Evolutionary conservation across 2,329 filamentous ascomycete species (phyloP).

Genomic region (Calonectria pteridis): DNA sequence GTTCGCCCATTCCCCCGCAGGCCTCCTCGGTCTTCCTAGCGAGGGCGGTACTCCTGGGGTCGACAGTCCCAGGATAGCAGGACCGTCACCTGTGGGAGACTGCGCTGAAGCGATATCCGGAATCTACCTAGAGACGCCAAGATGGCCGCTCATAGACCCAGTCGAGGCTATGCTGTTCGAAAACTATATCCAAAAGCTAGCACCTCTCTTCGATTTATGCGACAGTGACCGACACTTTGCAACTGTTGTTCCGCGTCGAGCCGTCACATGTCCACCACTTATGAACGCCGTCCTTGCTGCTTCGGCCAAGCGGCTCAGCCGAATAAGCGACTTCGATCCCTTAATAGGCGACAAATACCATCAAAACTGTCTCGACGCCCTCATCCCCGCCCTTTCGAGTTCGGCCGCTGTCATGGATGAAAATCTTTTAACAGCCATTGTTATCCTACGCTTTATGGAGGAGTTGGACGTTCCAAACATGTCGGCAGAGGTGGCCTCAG

Average conservation of each 20-base stretch:
- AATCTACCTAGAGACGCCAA: constrained; percentile 37
- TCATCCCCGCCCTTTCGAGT: constrained; percentile 45
- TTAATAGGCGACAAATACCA: constrained; percentile 45
- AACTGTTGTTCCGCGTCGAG: constrained; percentile 44
- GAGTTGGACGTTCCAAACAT: constrained; percentile 42
- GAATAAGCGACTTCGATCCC: constrained; percentile 37
- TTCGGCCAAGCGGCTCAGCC: constrained; percentile 43
- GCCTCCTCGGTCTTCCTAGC: constrained; percentile 19
- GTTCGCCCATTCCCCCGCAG: constrained; percentile 19
- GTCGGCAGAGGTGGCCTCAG: constrained; percentile 27
- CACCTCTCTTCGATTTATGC: constrained; percentile 46
- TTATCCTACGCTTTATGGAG: constrained; percentile 48
- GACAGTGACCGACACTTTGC: constrained; percentile 46
- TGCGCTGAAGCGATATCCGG: constrained; percentile 37
- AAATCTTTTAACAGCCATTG: constrained; percentile 46
- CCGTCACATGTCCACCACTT: constrained; percentile 43
- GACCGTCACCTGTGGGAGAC: constrained; percentile 25
- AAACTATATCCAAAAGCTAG: constrained; percentile 42
- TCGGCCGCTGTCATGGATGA: constrained; percentile 45
- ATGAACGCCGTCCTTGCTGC: constrained; percentile 46
- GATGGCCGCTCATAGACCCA: constrained; percentile 39
- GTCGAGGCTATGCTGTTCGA: constrained; percentile 47
- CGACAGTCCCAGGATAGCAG: constrained; percentile 21
- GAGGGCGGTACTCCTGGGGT: constrained; percentile 23
- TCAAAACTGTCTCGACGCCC: constrained; percentile 42